Evolutionary conservation across 2,329 filamentous ascomycete species (phyloP), one percentile per base, ranked within the genome.

Genomic region (Drechslera avenae): DNA sequence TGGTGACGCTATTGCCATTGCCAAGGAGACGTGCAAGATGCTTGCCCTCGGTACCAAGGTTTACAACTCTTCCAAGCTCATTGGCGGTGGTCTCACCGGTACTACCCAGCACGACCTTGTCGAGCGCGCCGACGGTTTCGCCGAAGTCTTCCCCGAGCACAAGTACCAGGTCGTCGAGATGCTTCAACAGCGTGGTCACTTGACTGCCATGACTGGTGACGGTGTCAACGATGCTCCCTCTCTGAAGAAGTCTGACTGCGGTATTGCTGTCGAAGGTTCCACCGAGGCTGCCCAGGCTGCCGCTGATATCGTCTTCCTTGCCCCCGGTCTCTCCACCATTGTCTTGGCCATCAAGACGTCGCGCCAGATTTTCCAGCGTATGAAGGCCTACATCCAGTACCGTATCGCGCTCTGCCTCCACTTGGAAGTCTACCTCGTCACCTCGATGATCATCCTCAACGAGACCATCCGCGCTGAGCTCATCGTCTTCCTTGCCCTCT

Each of bases 21-120:
- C 87, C 52, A 90, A 90, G 79, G 87, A 90, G 77, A 90, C 87
- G 62, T 90, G 87, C 83, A 89, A 89, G 79, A 90, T 90, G 85
- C 81, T 90, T 72, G 86, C 87, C 61, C 84, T 90, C 52, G 86
- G 86, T 64, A 90, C 87, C 72, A 90, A 90, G 81, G 87, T 91
- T 61, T 90, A 90, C 81, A 89, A 90, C 79, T 90, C 87, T 53
- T 85, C 88, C 71, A 87, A 86, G 77, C 83, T 91, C 60, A 89
- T 90, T 64, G 85, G 89, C 76, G 86, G 87, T 76, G 87, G 87
- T 79, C 82, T 90, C 55, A 82, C 85, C 52, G 87, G 87, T 63
- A 84, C 86, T 58, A 86, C 86, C 54, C 85, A 89, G 76, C 85
- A 90, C 77, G 87, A 90, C 70, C 83, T 91, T 26, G 86, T 89